A percentile compares a stretch with the other conserved stretches of the same genome.
These are phyloP conservation scores for Mycena citricolor DNA, from an alignment of 1,284 basidiomycete species.

Conservation along the genomic window DNA sequence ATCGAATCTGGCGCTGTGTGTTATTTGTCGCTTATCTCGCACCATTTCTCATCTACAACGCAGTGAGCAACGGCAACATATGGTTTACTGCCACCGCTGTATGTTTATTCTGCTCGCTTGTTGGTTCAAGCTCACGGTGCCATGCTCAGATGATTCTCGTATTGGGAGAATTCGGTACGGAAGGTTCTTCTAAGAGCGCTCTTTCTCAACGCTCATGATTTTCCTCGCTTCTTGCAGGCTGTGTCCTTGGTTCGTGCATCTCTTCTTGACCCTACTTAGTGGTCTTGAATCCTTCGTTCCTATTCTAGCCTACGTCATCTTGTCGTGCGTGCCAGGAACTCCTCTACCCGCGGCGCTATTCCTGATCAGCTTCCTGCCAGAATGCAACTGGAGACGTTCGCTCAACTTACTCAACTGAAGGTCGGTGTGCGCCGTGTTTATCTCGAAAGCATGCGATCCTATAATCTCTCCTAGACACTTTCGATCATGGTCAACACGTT, in stretches of 20 bases:
- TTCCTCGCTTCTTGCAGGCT: constrained; percentile 28
- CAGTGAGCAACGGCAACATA: constrained; percentile 49
- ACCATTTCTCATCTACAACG: constrained; percentile 11
- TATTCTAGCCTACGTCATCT: constrained; percentile 39
- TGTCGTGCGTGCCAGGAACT: constrained; percentile 37
- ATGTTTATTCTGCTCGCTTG: constrained; percentile 20
- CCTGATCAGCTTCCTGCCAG: constrained; percentile 23
- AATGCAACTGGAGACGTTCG: constrained; percentile 39
- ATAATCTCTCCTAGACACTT: constrained; percentile 30
- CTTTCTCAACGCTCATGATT: neutral
- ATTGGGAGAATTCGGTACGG: constrained; percentile 51
- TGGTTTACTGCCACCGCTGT: constrained; percentile 42
- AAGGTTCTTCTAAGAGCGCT: neutral
- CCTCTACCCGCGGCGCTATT: neutral
- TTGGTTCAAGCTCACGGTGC: neutral
- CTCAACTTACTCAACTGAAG: constrained; percentile 38
- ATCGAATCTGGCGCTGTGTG: constrained; percentile 52
- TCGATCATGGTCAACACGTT: constrained; percentile 56
- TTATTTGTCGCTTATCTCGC: neutral
- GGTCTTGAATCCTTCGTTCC: constrained; percentile 13
- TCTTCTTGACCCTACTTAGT: neutral
- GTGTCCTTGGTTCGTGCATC: constrained; percentile 36
- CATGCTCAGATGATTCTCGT: constrained; percentile 36
- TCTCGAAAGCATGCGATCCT: constrained; percentile 22
- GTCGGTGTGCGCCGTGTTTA: constrained; percentile 22